phyloP scores from a whole-genome alignment of 2,329 filamentous ascomycete species.

The Lasiodiplodia theobromae region DNA sequence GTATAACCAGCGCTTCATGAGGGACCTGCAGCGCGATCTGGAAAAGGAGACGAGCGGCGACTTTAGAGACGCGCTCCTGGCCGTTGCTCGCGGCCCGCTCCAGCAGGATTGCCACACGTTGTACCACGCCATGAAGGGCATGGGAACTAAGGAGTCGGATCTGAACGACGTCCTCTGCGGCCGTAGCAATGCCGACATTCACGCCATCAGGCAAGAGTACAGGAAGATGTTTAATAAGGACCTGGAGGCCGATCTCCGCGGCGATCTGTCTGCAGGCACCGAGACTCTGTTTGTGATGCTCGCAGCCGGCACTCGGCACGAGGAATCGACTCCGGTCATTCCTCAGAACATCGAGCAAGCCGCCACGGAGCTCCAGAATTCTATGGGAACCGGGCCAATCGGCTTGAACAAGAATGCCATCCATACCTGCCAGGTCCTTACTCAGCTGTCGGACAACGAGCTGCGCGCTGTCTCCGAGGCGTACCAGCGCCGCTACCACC shows the following conservation, averaged over 20 bases:
- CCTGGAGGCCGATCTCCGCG: conserved; percentile 75
- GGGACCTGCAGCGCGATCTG: conserved; percentile 77
- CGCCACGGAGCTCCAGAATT: conserved; percentile 76
- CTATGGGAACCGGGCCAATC: conserved; percentile 61
- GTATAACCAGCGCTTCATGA: conserved; percentile 69
- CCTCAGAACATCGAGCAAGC: conserved; percentile 78
- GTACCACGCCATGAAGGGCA: conserved; percentile 74
- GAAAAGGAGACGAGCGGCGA: conserved; percentile 78
- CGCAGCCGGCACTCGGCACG: conserved; percentile 73
- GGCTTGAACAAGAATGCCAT: conserved; percentile 73
- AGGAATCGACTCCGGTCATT: conserved; percentile 78
- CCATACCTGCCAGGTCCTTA: conserved; percentile 79
- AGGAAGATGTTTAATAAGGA: conserved; percentile 68
- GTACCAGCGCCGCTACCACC: conserved; percentile 77
- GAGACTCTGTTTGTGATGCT: conserved; percentile 86
- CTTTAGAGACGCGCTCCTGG: conserved; percentile 76
- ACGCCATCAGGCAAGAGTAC: conserved; percentile 84
- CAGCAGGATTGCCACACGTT: conserved; percentile 76
- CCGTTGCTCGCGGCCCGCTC: conserved; percentile 80
- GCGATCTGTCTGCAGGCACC: conserved; percentile 85
- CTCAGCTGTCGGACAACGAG: conserved; percentile 78
- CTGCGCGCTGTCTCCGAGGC: conserved; percentile 79
- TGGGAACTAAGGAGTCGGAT: conserved; percentile 84
- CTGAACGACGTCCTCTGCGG: conserved; percentile 86
- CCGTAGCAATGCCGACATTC: conserved; percentile 85